phyloP scores from a whole-genome alignment of 2,329 filamentous ascomycete species.

The Ophiostoma australiae region DNA sequence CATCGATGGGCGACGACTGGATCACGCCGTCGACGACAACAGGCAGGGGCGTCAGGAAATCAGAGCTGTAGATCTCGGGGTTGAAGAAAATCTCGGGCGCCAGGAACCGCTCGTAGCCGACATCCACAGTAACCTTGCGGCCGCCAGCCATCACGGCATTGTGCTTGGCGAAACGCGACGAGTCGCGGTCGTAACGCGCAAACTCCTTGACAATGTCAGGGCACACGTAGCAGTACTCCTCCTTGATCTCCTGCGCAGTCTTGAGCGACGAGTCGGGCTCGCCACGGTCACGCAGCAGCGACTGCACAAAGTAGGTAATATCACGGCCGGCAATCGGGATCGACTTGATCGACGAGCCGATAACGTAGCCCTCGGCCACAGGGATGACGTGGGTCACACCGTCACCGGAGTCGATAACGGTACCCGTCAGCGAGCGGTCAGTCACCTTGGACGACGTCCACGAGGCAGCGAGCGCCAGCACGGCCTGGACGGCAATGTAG shows the following conservation, averaged over 20 bases:
- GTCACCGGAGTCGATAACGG: slow-evolving; percentile 96
- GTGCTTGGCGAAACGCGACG: slow-evolving; percentile 86
- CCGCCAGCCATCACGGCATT: slow-evolving; percentile 81
- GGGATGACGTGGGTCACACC: slow-evolving; percentile 99
- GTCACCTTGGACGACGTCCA: slow-evolving; percentile 99
- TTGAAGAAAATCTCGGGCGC: slow-evolving; percentile 99
- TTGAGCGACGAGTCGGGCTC: slow-evolving; percentile 96
- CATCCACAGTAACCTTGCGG: slow-evolving; percentile 77
- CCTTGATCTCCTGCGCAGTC: slow-evolving; percentile 97
- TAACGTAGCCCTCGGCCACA: slow-evolving; percentile 97
- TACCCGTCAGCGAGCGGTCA: slow-evolving; percentile 91
- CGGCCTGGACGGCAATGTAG: slow-evolving; percentile 97
- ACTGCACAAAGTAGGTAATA: slow-evolving; percentile 98
- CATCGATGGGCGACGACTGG: slow-evolving; percentile 95
- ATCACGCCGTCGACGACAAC: slow-evolving; percentile 95
- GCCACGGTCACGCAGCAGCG: slow-evolving; percentile 86
- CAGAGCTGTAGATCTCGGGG: slow-evolving; percentile 97
- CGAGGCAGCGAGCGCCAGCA: slow-evolving; percentile 90
- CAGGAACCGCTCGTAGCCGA: slow-evolving; percentile 96
- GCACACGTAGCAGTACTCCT: slow-evolving; percentile 97
- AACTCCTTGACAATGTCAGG: slow-evolving; percentile 99
- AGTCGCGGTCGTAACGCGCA: slow-evolving; percentile 85
- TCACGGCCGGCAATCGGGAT: slow-evolving; percentile 97
- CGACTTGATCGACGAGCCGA: slow-evolving; percentile 97
- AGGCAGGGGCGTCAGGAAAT: slow-evolving; percentile 93